A percentile compares a stretch with the other conserved stretches of the same genome.
Evolutionary conservation across 371 early-diverging fungal species (phyloP).

Genomic region (Cladochytrium tenue): DNA sequence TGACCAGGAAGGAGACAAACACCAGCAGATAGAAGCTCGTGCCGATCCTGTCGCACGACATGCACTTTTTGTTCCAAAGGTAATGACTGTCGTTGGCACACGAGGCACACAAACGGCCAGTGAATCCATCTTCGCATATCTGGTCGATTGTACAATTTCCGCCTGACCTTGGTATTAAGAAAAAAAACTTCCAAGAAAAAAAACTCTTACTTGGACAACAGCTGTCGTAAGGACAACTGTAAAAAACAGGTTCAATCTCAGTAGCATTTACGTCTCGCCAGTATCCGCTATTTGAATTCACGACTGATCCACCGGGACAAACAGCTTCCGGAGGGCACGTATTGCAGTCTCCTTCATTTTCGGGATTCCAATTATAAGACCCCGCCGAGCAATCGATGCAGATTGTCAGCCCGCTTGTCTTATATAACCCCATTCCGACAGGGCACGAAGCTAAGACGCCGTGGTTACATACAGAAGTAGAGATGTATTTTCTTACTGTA

Average conservation of each 20-base stretch:
- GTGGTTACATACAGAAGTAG: no score
- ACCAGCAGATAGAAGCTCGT: constrained; percentile 13
- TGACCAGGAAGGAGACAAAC: constrained; percentile 7
- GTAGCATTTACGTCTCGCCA: constrained; percentile 8
- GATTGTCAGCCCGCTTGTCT: neutral
- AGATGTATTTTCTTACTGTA: constrained; percentile 7
- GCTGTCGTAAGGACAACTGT: constrained; percentile 16
- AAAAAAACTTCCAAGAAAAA: neutral
- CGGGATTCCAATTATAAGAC: constrained; percentile 18
- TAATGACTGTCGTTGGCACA: constrained; percentile 11
- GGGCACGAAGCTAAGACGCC: constrained; percentile 6
- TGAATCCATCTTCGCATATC: constrained; percentile 17
- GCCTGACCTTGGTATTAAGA: neutral
- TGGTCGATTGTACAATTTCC: constrained; percentile 20
- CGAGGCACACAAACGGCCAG: constrained; percentile 18
- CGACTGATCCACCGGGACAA: constrained; percentile 17
- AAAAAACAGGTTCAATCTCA: constrained; percentile 12
- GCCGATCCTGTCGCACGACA: constrained; percentile 10
- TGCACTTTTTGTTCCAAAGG: constrained; percentile 23
- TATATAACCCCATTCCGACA: constrained; percentile 5
- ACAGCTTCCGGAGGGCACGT: constrained; percentile 10
- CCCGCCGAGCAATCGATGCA: constrained; percentile 21
- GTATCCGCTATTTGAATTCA: constrained; percentile 9
- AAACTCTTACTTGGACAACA: constrained; percentile 25
- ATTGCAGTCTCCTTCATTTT: neutral